Evolutionary conservation across 768 basidiomycete species (phyloP).

Genomic region (Candolleomyces efflorescens): DNA sequence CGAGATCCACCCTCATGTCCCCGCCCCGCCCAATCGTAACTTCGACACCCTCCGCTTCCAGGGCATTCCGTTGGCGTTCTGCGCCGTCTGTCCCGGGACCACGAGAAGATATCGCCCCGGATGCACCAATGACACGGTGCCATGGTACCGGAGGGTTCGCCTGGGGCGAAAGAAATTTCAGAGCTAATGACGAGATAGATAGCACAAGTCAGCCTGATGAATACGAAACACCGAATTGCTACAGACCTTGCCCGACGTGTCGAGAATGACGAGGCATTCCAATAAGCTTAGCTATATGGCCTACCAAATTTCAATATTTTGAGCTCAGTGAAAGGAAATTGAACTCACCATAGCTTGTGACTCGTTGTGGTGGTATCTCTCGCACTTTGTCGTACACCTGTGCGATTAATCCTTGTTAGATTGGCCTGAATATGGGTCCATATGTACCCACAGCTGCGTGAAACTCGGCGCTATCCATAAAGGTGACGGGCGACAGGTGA

Average conservation of each 20-base stretch:
- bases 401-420: too few species aligned
- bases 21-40: constrained; percentile 55
- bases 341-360: constrained; percentile 70
- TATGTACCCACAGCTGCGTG: too few species aligned
- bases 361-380: constrained; percentile 59
- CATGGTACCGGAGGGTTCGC: constrained; percentile 70
- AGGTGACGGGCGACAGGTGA: too few species aligned
- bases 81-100: constrained; percentile 83
- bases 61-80: constrained; percentile 64
- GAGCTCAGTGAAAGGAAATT: background rate
- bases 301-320: constrained; percentile 27
- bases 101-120: constrained; percentile 75
- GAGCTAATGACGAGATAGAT: constrained; percentile 40
- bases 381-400: constrained; percentile 75
- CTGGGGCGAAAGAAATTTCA: constrained; percentile 65
- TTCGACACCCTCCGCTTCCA: constrained; percentile 81
- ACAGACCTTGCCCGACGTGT: constrained; percentile 71
- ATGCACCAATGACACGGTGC: constrained; percentile 71
- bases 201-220: background rate
- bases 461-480: too few species aligned
- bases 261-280: constrained; percentile 78
- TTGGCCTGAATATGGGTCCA: too few species aligned
- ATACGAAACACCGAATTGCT: background rate
- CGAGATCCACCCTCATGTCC: constrained; percentile 55
- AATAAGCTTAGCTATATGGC: constrained; percentile 75